phyloP scores from a whole-genome alignment of 129 eudicot species.

The Artemisia annua region DNA sequence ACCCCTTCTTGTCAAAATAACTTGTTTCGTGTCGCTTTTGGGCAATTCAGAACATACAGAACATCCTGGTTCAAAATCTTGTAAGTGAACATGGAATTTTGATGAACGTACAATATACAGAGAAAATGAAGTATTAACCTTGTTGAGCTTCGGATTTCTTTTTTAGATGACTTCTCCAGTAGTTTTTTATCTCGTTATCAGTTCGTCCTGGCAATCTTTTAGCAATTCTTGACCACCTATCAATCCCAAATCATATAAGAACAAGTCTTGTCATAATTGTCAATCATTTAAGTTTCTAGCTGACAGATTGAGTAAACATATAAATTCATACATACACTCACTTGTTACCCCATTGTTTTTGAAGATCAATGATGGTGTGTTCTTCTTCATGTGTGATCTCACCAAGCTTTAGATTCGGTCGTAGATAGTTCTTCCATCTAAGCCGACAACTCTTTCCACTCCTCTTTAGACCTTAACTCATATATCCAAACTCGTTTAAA shows the following conservation, averaged over 20 bases:
- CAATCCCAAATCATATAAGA: neutral
- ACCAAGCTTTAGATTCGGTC: constrained; percentile 72
- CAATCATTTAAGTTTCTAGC: neutral
- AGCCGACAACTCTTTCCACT: constrained; percentile 83
- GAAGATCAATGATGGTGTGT: constrained; percentile 53
- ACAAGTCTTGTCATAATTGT: neutral
- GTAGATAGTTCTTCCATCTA: constrained; percentile 80
- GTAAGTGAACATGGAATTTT: constrained; percentile 5
- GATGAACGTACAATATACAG: neutral
- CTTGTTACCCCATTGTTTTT: constrained; percentile 77
- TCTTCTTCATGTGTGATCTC: constrained; percentile 63
- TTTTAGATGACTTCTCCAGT: constrained; percentile 77
- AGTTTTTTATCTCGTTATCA: constrained; percentile 81
- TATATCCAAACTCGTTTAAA: constrained; percentile 7
- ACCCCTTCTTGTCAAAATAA: constrained; percentile 4
- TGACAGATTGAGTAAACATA: neutral
- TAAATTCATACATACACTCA: constrained; percentile 18
- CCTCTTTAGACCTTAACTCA: constrained; percentile 59
- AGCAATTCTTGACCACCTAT: constrained; percentile 80
- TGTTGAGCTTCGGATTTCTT: constrained; percentile 41
- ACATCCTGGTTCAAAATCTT: constrained; percentile 14
- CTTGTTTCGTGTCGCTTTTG: constrained; percentile 16
- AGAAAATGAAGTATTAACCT: constrained; percentile 30
- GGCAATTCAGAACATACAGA: neutral
- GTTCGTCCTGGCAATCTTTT: constrained; percentile 67